These are phyloP conservation scores for Thinopyrum elongatum DNA, from an alignment of 176 grass and related monocot species.

Conservation along the genomic window DNA sequence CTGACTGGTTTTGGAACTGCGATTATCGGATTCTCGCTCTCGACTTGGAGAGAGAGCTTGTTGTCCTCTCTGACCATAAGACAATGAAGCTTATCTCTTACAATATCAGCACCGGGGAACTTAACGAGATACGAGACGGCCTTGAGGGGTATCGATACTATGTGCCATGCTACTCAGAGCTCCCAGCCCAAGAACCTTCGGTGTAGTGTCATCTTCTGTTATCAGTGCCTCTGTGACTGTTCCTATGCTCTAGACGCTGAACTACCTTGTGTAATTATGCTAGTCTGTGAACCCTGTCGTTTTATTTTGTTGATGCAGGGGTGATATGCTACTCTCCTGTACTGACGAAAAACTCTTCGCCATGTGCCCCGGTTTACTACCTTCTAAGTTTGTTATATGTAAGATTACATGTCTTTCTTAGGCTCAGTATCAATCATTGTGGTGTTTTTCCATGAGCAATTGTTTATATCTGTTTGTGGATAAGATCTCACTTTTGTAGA, in stretches of 20 bases:
- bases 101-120: constrained; percentile 24
- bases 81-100: constrained; percentile 20
- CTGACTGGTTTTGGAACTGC: constrained; percentile 1
- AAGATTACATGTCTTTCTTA: not conserved
- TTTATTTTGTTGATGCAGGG: not conserved
- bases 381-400: not conserved
- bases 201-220: not conserved
- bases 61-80: not conserved
- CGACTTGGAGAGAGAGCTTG: constrained; percentile 7
- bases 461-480: no score
- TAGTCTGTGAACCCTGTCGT: not conserved
- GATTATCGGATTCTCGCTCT: constrained; percentile 10
- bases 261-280: not conserved
- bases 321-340: not conserved
- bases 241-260: not conserved
- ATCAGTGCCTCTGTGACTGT: not conserved
- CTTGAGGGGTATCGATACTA: not conserved
- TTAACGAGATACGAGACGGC: constrained; percentile 5
- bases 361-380: not conserved
- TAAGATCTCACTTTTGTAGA: not conserved
- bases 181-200: constrained; percentile 9
- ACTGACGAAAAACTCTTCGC: not conserved
- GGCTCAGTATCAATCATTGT: not conserved
- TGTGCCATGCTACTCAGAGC: not conserved
- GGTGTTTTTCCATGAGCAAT: no score